A percentile compares a stretch with the other conserved stretches of the same genome.
phyloP scores from a whole-genome alignment of 352 stramenopile species.

The Salisapilia sapeloensis region DNA sequence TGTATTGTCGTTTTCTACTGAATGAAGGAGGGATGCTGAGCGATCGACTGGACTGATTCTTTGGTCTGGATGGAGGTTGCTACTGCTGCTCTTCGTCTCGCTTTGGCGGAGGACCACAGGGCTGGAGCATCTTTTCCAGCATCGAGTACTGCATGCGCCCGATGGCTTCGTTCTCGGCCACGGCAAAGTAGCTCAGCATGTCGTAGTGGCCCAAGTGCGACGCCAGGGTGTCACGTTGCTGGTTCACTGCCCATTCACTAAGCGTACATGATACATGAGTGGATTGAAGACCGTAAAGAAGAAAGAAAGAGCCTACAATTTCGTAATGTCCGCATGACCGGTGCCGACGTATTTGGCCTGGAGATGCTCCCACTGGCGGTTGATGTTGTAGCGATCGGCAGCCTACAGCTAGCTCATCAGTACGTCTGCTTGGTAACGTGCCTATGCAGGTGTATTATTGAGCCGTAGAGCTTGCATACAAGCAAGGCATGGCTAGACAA shows the following conservation, averaged over 20 bases:
- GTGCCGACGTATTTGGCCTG: constrained; percentile 92
- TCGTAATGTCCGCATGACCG: constrained; percentile 92
- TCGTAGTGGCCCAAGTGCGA: constrained; percentile 95
- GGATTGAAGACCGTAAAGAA: background rate
- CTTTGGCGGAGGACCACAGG: constrained; percentile 47
- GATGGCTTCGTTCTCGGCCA: constrained; percentile 94
- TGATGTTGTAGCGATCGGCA: constrained; percentile 83
- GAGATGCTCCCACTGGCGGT: constrained; percentile 87
- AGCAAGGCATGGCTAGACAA: no score
- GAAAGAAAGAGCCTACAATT: constrained; percentile 71
- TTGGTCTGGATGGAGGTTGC: no score
- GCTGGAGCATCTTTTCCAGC: constrained; percentile 84
- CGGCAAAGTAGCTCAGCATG: constrained; percentile 95
- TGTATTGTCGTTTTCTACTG: no score
- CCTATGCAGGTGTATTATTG: no score
- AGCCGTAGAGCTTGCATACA: no score
- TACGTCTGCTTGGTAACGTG: no score
- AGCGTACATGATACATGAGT: constrained; percentile 1
- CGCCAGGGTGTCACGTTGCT: constrained; percentile 95
- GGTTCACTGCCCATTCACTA: constrained; percentile 96
- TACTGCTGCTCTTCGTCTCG: constrained; percentile 59
- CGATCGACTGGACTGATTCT: no score
- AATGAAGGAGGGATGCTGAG: no score
- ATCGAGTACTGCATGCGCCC: constrained; percentile 85
- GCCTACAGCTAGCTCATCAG: no score